These are phyloP conservation scores for Isoetes engelmannii DNA, from an alignment of 83 land plant genomes.

Conservation along the genomic window DNA sequence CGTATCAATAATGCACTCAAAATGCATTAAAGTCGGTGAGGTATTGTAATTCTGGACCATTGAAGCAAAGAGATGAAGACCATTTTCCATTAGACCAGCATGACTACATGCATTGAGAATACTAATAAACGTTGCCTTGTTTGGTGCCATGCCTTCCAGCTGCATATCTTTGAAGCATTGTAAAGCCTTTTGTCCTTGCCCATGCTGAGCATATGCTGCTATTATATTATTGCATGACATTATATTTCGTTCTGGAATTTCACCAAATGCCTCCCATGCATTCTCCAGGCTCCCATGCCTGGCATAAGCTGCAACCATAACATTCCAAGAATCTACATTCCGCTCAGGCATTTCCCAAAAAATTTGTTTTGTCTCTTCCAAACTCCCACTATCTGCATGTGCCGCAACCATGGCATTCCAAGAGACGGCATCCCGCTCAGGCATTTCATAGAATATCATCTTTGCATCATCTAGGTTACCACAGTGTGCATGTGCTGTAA, in stretches of 20 bases:
- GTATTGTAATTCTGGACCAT: neutral
- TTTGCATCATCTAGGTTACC: neutral
- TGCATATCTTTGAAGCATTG: neutral
- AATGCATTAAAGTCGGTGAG: neutral
- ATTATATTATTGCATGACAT: neutral
- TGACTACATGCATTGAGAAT: neutral
- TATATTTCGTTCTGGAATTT: neutral
- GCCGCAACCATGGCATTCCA: neutral
- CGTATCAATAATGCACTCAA: neutral
- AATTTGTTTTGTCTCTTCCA: neutral
- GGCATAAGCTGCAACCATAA: neutral
- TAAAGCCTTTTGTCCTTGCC: neutral
- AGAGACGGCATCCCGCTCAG: neutral
- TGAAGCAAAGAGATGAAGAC: neutral
- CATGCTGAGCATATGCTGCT: neutral
- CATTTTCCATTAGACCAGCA: neutral
- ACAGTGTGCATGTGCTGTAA: too few species aligned
- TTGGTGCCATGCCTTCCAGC: neutral
- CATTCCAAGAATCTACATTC: neutral
- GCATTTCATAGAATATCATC: neutral
- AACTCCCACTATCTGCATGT: neutral
- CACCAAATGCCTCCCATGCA: neutral
- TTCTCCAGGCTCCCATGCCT: neutral
- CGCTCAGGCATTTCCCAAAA: neutral
- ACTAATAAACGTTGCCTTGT: neutral